A percentile compares a stretch with the other conserved stretches of the same genome.
Evolutionary conservation across 352 stramenopile species (phyloP).

Genomic region (Phytophthora capsici): DNA sequence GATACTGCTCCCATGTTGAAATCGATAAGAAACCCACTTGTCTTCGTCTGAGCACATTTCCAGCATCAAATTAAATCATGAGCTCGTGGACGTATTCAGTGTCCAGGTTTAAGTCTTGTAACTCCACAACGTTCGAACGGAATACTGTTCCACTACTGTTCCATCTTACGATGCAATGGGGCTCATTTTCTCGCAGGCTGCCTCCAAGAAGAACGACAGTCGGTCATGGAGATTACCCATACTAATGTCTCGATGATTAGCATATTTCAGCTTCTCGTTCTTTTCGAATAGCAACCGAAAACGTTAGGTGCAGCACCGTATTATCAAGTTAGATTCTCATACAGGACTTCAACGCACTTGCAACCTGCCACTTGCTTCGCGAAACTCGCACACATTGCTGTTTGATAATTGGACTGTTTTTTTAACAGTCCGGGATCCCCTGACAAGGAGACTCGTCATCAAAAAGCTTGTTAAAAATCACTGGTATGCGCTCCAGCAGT

Average conservation of each 20-base stretch:
- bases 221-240: slow-evolving; percentile 23
- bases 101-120: slow-evolving; percentile 10
- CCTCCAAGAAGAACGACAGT: slow-evolving; percentile 35
- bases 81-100: slow-evolving; percentile 14
- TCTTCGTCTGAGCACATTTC: slow-evolving; percentile 24
- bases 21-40: slow-evolving; percentile 19
- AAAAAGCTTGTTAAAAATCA: slow-evolving; percentile 16
- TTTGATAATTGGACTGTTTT: no score
- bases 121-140: slow-evolving; percentile 20
- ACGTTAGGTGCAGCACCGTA: slow-evolving; percentile 30
- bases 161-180: slow-evolving; percentile 20
- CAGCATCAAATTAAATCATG: slow-evolving; percentile 20
- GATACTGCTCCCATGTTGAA: slow-evolving; percentile 13
- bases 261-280: slow-evolving; percentile 17
- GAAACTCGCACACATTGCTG: slow-evolving; percentile 24
- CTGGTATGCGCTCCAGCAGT: slow-evolving; percentile 14
- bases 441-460: slow-evolving; percentile 15
- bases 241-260: slow-evolving; percentile 29
- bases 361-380: slow-evolving; percentile 8
- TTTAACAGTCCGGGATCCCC: no score
- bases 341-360: slow-evolving; percentile 28
- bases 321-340: slow-evolving; percentile 32
- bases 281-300: slow-evolving; percentile 34
- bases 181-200: no score
- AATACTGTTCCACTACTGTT: no score